These are phyloP conservation scores for Ganoderma meredithae DNA, from an alignment of 1,284 basidiomycete genomes.

Conservation along the genomic window DNA sequence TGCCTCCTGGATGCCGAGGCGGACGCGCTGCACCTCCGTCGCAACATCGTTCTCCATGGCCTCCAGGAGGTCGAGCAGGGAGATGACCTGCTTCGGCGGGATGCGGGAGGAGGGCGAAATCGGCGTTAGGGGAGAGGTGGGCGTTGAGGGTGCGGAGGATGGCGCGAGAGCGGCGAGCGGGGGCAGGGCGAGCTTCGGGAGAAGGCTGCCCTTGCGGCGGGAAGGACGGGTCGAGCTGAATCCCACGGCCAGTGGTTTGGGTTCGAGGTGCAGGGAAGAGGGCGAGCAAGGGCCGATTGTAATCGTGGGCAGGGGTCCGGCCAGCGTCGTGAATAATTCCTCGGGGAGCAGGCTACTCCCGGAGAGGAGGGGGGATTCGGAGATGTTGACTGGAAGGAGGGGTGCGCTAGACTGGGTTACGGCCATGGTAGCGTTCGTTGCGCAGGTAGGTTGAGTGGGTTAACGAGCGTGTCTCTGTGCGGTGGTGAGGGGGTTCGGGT, in stretches of 20 bases:
- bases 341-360: constrained; percentile 32
- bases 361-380: constrained; percentile 42
- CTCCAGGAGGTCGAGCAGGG: constrained; percentile 47
- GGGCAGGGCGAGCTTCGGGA: constrained; percentile 2
- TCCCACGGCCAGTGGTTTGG: not conserved
- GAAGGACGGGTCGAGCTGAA: constrained; percentile 9
- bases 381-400: constrained; percentile 39
- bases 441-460: constrained; percentile 1
- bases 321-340: constrained; percentile 35
- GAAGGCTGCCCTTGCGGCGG: not conserved
- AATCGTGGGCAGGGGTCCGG: constrained; percentile 24
- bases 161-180: constrained; percentile 10
- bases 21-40: constrained; percentile 48
- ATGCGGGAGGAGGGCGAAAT: constrained; percentile 20
- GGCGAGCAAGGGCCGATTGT: constrained; percentile 24
- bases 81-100: constrained; percentile 42
- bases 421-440: constrained; percentile 14
- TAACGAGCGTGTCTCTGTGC: constrained; percentile 21
- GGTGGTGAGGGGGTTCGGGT: not conserved
- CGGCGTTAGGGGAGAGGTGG: constrained; percentile 13
- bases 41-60: constrained; percentile 47
- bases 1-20: constrained; percentile 47
- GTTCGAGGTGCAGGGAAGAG: constrained; percentile 24
- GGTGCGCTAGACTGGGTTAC: constrained; percentile 27
- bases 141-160: constrained; percentile 24